Base-by-base conservation (phyloP, 1,139 yeast species). In the Suhomyces guaymorum region DNA sequence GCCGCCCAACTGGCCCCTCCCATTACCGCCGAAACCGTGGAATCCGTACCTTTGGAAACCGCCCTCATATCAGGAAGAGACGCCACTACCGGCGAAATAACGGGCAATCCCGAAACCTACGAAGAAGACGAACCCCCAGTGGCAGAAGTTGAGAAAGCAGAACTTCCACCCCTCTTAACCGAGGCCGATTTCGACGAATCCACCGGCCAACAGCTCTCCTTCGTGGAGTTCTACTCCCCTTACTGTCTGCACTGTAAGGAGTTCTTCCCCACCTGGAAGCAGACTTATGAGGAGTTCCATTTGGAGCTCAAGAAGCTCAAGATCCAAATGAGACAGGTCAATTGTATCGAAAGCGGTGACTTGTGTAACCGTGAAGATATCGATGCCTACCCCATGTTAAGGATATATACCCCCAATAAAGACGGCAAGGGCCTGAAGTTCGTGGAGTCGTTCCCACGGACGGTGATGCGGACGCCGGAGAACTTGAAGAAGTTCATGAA, bases 291-390 rank as follows among this genome's bases (percentile, higher is more conserved):
- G 16, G 55, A 54, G 10, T 72, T 70, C 52, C 52, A 63, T 19
- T 33, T 46, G 8, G 63, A 64, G 28, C 61, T 68, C 42, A 65
- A 72, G 30, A 39, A 57, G 16, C 46, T 72, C 37, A 68, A 72
- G 4, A 68, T 82, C 19, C 66, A 66, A 10, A 76, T 83, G 74
- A 66, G 73, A 38, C 92, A 83, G 52, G 90, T 84, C 15, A 75
- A 84, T 52, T 85, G 94, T 62, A 68, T 81, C 14, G 81, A 73
- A 32, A 75, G 78, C 54, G 90, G 89, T 8, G 92, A 84, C 54
- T 63, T 84, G 33, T 84, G 94, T 57, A 70, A 63, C 11, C 61
- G 78, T 16, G 88, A 85, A 56, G 66, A 68, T 8, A 71, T 85
- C 27, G 53, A 43, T 13, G 66, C 63, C 20, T 84, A 72, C 48